Evolutionary conservation across 345 rosid genomes (phyloP).

Genomic region (Noccaea caerulescens): DNA sequence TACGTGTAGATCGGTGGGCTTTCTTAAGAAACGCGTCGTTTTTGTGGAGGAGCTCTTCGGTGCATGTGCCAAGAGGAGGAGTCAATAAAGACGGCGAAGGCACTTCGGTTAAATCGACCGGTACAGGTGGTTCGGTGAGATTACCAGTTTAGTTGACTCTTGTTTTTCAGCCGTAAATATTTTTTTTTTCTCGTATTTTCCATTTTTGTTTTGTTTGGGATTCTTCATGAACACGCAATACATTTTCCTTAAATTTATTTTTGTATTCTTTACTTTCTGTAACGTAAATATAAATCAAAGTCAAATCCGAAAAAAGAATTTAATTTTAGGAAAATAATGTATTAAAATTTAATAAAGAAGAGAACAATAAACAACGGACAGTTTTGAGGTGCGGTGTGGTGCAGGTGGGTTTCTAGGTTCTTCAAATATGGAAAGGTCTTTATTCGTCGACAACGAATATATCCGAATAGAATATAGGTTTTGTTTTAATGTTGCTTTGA

Average conservation of each 20-base stretch:
- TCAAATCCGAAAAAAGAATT: not conserved
- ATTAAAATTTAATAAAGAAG: not conserved
- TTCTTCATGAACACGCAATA: conserved; percentile 31
- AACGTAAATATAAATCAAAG: conserved; percentile 30
- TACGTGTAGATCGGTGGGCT: conserved; percentile 61
- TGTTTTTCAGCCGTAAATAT: not conserved
- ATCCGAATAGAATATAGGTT: conserved; percentile 3
- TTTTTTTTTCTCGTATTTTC: not conserved
- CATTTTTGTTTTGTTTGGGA: conserved; percentile 21
- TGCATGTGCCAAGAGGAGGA: conserved; percentile 50
- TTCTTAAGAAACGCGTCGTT: conserved; percentile 53
- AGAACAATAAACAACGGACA: conserved; percentile 14
- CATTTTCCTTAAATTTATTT: conserved; percentile 2
- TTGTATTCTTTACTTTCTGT: conserved; percentile 14
- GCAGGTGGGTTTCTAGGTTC: conserved; percentile 21
- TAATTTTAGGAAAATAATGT: not conserved
- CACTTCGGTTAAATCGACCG: conserved; percentile 37
- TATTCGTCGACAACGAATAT: conserved; percentile 41
- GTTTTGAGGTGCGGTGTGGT: conserved; percentile 16
- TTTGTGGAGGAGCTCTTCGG: conserved; percentile 58
- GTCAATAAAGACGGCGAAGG: conserved; percentile 49
- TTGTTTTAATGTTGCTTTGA: not conserved
- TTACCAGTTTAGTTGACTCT: conserved; percentile 56
- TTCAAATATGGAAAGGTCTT: not conserved
- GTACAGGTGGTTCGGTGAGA: conserved; percentile 46